These are phyloP conservation scores for Podila epigama DNA, from an alignment of 192 early-diverging fungal species.

Conservation along the genomic window DNA sequence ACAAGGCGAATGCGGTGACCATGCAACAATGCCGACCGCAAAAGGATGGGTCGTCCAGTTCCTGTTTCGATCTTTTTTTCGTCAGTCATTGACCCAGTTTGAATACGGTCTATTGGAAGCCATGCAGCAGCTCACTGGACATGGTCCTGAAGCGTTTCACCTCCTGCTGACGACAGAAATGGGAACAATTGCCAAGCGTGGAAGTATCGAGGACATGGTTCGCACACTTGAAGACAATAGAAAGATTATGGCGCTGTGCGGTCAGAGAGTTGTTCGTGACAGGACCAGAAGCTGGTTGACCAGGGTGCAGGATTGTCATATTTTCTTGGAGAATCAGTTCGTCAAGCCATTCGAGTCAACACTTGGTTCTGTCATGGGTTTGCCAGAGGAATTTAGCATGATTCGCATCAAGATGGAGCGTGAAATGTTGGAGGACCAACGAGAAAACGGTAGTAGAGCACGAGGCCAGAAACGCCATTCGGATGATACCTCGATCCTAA, in stretches of 20 bases:
- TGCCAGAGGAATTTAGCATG: conserved; percentile 22
- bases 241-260: conserved; percentile 91
- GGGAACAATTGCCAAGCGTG: conserved; percentile 76
- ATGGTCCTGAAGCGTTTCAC: conserved; percentile 84
- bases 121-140: conserved; percentile 73
- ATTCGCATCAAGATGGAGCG: conserved; percentile 24
- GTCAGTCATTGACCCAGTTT: conserved; percentile 85
- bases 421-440: neutral
- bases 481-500: conserved; percentile 2
- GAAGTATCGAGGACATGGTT: conserved; percentile 81
- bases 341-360: conserved; percentile 17
- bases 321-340: conserved; percentile 13
- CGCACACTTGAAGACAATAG: conserved; percentile 86
- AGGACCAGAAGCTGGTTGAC: conserved; percentile 82
- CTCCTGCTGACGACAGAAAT: conserved; percentile 83
- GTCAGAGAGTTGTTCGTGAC: conserved; percentile 92
- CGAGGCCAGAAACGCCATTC: neutral
- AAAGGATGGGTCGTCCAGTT: conserved; percentile 93
- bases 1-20: conserved; percentile 68
- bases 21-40: conserved; percentile 63
- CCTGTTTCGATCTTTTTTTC: conserved; percentile 74
- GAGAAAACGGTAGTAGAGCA: no score
- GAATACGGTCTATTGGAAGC: conserved; percentile 90
- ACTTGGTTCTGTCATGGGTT: conserved; percentile 14
- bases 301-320: conserved; percentile 70